Evolutionary conservation across 2,329 filamentous ascomycete species (phyloP), one percentile per base, ranked within the genome.

Genomic region (Neofusicoccum cordaticola): DNA sequence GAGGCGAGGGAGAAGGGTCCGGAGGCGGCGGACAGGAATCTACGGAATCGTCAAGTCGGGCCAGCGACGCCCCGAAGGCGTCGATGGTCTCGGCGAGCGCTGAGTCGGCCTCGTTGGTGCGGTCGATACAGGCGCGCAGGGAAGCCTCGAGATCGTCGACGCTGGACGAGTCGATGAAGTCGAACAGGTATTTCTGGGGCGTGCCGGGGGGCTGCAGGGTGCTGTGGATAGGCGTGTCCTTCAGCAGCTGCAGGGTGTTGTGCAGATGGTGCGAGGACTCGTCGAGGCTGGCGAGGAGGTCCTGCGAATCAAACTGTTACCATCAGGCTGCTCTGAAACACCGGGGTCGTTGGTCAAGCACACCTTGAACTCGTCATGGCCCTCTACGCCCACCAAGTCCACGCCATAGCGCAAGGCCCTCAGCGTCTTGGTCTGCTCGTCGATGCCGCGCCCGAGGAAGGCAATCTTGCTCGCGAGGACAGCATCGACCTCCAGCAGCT

Each of bases 401-500:
- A 83, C 73, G 27, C 79, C 80, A 47, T 78, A 76, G 35, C 78
- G 74, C 31, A 83, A 75, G 9, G 78, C 78, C 47, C 78, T 73
- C 35, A 83, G 70, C 1, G 75, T 73, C 63, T 79, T 77, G 22
- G 81, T 69, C 70, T 83, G 79, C 63, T 81, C 77, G 31, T 79
- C 75, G 37, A 82, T 71, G 13, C 79, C 77, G 53, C 75, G 74
- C 27, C 76, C 68, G 34, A 81, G 74, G 64, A 78, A 79, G 1
- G 74, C 71, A 70, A 81, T 83, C 71, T 79, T 81, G 5, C 81
- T 81, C 22, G 85, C 85, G 3, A 96, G 83, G 9, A 93, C 83
- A 62, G 92, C 88, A 53, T 88, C 89, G 69, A 95, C 90, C 73
- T 96, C 91, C 68, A 97, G 83, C 39, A 91, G 86, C 37, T 84